phyloP scores from a whole-genome alignment of 371 early-diverging fungal species.

The Polyrhizophydium stewartii region DNA sequence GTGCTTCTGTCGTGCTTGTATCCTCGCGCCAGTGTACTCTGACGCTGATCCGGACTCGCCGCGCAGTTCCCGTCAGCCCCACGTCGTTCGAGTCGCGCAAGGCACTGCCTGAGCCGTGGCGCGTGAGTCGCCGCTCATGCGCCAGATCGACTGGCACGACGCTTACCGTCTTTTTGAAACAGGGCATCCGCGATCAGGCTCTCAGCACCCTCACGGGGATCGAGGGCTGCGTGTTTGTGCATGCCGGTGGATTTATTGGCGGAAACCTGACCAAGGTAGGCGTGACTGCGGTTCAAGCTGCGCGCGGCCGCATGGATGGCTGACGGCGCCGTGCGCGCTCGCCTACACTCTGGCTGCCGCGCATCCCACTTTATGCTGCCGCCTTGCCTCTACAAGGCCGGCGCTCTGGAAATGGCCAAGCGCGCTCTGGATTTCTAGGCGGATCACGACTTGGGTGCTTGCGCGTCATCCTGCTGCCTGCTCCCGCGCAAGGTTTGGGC shows the following conservation, averaged over 20 bases:
- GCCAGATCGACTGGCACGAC: not conserved
- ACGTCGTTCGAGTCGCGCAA: conserved; percentile 51
- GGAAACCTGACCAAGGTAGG: conserved; percentile 62
- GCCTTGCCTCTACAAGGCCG: conserved; percentile 28
- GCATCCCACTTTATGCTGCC: no score
- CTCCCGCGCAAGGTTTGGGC: no score
- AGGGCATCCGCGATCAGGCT: conserved; percentile 89
- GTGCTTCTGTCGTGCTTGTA: conserved; percentile 1
- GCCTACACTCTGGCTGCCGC: not conserved
- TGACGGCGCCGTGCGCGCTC: not conserved
- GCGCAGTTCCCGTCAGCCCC: not conserved
- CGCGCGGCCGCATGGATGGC: not conserved
- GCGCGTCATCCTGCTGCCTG: no score
- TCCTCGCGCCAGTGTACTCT: not conserved
- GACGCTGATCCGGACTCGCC: not conserved
- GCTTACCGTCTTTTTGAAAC: conserved; percentile 1
- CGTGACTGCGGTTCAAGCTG: not conserved
- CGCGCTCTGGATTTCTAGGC: conserved; percentile 28
- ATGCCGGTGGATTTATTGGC: conserved; percentile 93
- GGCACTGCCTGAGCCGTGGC: conserved; percentile 91
- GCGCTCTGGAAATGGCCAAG: conserved; percentile 65
- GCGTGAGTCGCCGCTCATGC: not conserved
- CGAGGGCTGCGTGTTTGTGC: conserved; percentile 90
- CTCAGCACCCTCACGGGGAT: conserved; percentile 73
- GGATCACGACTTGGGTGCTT: no score